These are phyloP conservation scores for Globisporangium cylindrosporum DNA, from an alignment of 352 stramenopile species.

Conservation along the genomic window DNA sequence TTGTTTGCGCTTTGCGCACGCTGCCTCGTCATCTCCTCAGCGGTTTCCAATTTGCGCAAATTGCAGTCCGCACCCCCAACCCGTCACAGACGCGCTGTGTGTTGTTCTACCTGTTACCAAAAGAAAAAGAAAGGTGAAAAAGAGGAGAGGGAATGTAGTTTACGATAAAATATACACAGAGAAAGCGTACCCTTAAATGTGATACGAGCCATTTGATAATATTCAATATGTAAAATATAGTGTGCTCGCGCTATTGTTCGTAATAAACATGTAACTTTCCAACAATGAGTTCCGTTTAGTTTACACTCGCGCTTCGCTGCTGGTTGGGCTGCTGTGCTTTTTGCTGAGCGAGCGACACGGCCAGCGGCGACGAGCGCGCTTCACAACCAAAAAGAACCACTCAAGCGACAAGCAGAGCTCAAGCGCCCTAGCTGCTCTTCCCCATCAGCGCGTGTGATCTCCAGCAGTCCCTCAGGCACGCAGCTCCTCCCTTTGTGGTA, in stretches of 20 bases:
- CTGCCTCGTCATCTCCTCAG: slow-evolving; percentile 5
- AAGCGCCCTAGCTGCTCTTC: not conserved
- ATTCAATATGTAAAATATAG: not conserved
- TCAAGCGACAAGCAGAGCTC: not conserved
- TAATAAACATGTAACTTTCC: not conserved
- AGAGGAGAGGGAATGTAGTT: not conserved
- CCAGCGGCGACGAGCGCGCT: not conserved
- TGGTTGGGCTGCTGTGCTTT: not conserved
- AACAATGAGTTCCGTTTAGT: not conserved
- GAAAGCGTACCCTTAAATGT: not conserved
- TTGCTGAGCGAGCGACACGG: not conserved
- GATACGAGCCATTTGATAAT: not conserved
- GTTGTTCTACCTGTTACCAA: not conserved
- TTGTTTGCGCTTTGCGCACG: not conserved
- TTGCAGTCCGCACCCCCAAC: not conserved
- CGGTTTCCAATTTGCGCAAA: slow-evolving; percentile 11
- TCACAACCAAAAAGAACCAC: slow-evolving; percentile 4
- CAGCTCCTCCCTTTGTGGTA: not conserved
- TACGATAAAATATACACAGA: not conserved
- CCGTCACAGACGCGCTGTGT: not conserved
- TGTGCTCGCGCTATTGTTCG: not conserved
- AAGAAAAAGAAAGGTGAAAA: slow-evolving; percentile 7
- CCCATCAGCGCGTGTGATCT: not conserved
- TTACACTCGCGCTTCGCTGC: not conserved
- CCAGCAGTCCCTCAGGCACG: not conserved